Base-by-base conservation (phyloP, 2,329 filamentous ascomycete species). In the Seiridium cupressi region DNA sequence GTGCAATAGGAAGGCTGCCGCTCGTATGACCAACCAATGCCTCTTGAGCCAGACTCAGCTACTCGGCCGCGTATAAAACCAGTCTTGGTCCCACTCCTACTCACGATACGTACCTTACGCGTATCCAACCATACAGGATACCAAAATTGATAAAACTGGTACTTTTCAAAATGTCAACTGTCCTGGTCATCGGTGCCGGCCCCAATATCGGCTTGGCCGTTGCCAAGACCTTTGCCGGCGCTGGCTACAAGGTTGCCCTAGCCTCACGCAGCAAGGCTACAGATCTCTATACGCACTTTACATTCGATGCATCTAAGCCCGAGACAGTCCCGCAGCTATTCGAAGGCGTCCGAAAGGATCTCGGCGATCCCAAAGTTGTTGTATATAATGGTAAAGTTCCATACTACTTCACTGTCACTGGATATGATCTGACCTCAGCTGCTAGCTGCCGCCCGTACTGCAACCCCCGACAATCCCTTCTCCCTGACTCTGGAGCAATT, bases 301-400 rank as follows among this genome's bases (percentile, higher is more conserved):
- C 61, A 26, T 54, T 58, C 55, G 55, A 53, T 31, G 46, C 47
- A n/a, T 53, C 38, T 10, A 44, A 58, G 48, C 59, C 48, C 5
- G 63, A 66, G 10, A 59, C 62, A 10, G 58, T 70, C 5, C 48
- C 64, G 1, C 44, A 49, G 3, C 48, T 71, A 5, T 71, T 70
- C 26, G 62, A 65, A 32, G 26, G 47, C 8, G 64, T 67, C 3
- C 44, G 55, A 1, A 36, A 53, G 5, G 54, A 53, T 32, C 31
- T 64, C 8, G 60, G 58, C 1, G 18, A 60, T 0, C 62, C 61
- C 7, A 61, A 49, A 6, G 60, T 68, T 1, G 64, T 69, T 49
- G 61, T 69, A 46, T 65, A 65, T 35, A 66, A 64, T 42, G 54
- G 64, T 66, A 51, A 51, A 18, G 6, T 7, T 3, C 44, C 6